These are phyloP conservation scores for Acacia pycnantha DNA, from an alignment of 331 rosid species.

Conservation along the genomic window DNA sequence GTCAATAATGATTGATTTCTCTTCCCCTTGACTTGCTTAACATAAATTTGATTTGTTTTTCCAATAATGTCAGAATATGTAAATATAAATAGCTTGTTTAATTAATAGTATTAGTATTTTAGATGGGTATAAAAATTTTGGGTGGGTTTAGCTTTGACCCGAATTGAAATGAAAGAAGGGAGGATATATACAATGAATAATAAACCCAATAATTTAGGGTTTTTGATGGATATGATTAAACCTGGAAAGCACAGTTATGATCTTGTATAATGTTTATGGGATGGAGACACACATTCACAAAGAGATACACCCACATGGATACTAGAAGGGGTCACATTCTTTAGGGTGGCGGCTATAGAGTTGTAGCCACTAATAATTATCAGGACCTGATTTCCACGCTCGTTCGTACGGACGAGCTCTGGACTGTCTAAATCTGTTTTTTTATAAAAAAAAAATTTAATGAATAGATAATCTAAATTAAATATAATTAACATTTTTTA, in stretches of 20 bases:
- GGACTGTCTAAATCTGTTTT: too few relatives aligned
- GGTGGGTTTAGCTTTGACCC: not conserved
- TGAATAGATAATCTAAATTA: too few relatives aligned
- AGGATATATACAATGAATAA: not conserved
- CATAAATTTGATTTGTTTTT: not conserved
- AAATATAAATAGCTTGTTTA: not conserved
- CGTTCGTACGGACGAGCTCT: too few relatives aligned
- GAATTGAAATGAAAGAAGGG: not conserved
- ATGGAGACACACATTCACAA: not conserved
- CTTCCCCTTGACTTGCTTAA: not conserved
- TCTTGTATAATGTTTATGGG: not conserved
- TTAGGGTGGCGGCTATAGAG: not conserved
- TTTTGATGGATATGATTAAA: not conserved
- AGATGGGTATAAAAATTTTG: not conserved
- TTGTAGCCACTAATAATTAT: not conserved
- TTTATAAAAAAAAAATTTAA: too few relatives aligned
- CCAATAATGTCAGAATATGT: not conserved
- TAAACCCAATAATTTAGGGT: not conserved
- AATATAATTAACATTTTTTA: too few relatives aligned
- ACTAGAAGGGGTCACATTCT: not conserved
- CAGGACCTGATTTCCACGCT: not conserved
- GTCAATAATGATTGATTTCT: conserved; percentile 2
- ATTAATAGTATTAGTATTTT: too few relatives aligned
- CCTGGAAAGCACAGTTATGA: not conserved
- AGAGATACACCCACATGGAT: not conserved